Base-by-base conservation (phyloP, 2,329 filamentous ascomycete genomes). In the Ascochyta fabae region DNA sequence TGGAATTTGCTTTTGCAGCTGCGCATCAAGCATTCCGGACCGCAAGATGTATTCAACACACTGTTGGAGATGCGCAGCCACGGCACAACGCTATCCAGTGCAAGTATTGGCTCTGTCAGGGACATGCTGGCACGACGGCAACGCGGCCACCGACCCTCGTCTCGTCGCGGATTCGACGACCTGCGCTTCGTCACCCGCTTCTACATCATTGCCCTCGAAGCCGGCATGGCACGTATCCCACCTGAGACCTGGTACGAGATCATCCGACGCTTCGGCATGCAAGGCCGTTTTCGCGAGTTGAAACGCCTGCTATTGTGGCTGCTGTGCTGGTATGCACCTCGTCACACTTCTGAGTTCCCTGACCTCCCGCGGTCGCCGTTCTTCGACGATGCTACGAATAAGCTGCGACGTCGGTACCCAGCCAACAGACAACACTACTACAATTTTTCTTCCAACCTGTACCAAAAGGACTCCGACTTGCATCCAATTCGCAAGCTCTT, bases 251-350 rank as follows among this genome's bases (percentile, higher is more conserved):
- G 86, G 87, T 71, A 75, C 42, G 85, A 88, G 65, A 75, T 87
- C 9, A 66, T 89, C 38, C 83, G 83, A 41, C 80, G 86, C 26
- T 79, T 84, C 41, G 87, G 86, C 4, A 87, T 86, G 83, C 69
- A 75, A 8, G 76, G 80, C 7, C 77, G 79, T 15, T 80, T 85
- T 65, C 66, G 79, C 13, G 81, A 84, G 29, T 73, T 88, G 6
- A 77, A 79, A 54, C 78, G 78, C 22, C 74, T 87, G 24, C 76
- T 81, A 12, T 62, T 82, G 39, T 83, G 79, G 83, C 77, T 89
- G 3, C 76, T 78, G 5, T 67, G 61, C 43, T 76, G 71, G 70
- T 77, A 77, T 27, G 69, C 70, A 7, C 70, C 69, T 2, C 64
- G 65, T n/a, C 51, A 60, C 26, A 53, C 44, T 19, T 15, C 43